Evolutionary conservation across 306 rosid genomes (phyloP), one percentile per base, ranked within the genome.

Genomic region (Alnus glutinosa): DNA sequence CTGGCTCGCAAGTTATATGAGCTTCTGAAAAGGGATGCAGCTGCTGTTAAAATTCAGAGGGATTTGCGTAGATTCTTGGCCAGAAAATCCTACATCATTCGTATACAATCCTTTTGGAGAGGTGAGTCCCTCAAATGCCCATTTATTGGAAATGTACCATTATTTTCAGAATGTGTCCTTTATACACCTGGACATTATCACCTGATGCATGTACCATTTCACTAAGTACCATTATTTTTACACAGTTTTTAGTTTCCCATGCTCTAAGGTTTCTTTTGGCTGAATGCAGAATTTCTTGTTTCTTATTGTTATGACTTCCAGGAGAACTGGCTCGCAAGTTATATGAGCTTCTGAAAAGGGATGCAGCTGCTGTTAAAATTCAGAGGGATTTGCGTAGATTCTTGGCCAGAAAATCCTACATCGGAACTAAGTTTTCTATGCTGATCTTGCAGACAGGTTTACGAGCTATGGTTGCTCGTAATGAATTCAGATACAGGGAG

Each of bases 91-190:
- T 91, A 86, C 81, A 46, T 63, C 4, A 75, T 89, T 68, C 77
- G 77, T 76, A 13, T 91, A 73, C 97, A 91, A 77, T 81, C 95
- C 58, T 78, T 86, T 82, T 94, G 92, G 86, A 92, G 93, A 90
- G 97, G 98, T 91, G 59, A 81, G 93, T 75, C 46, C 72, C 39
- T 74, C 57, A 61, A 51, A 46, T 7, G 77, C 58, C 62, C 18
- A 79, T 70, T 57, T 62, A 64, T 50, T 79, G 78, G 58, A 63
- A 63, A 63, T 66, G 32, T 63, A 16, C 46, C 58, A 44, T 28
- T 18, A 14, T 32, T 30, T n/a, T 59, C 5, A 52, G n/a, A 52
- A 52, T 15, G 58, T 52, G 3, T 49, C 54, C 6, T 28, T 15
- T 14, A 16, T n/a, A 47, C 32, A 72, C 67, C 44, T 67, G 75